Evolutionary conservation across 805 yeast genomes (phyloP), one percentile per base, ranked within the genome.

Genomic region (Kodamaea jinghongensis): DNA sequence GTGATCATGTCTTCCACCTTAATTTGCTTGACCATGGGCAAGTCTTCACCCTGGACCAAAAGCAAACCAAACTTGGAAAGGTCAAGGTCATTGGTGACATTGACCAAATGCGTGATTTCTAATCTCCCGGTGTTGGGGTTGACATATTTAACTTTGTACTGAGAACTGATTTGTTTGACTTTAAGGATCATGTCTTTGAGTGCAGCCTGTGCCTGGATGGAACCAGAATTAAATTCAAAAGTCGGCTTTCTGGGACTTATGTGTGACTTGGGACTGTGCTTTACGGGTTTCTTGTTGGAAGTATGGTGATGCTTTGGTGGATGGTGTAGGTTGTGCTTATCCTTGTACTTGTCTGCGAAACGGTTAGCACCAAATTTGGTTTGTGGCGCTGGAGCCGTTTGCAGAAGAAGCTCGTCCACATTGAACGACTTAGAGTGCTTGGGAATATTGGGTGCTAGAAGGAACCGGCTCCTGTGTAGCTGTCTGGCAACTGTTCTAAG

Each of bases 1-100:
- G 55, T 54, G 17, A 68, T 28, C 75, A 69, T 69, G 7, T 63
- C 66, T 13, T 34, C 43, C 7, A 52, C 47, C 12, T 50, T 48
- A 12, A 53, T 49, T n/a, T 44, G 34, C 32, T 60, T 64, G 4
- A 69, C 47, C 35, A 65, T 42, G 2, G 69, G 66, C 4, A 48
- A 30, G 1, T 50, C 54, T 8, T 46, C 56, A 7, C 42, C 34
- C 1, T 52, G 42, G 12, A 63, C 46, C 14, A 59, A 33, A 4
- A 39, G 36, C 13, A 65, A 36, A 1, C 71, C 71, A 7, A 52
- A 33, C 31, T 38, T 34, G 9, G 40, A 27, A 41, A 63, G 50
- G 40, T 65, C 63, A 8, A 62, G 37, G 11, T 34, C 36, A 40
- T 67, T 67, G 34, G 61, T 52, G 11, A 67, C 49, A n/a, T 60